Evolutionary conservation across 768 basidiomycete genomes (phyloP), one percentile per base, ranked within the genome.

Genomic region (Amanita pseudoporphyria): DNA sequence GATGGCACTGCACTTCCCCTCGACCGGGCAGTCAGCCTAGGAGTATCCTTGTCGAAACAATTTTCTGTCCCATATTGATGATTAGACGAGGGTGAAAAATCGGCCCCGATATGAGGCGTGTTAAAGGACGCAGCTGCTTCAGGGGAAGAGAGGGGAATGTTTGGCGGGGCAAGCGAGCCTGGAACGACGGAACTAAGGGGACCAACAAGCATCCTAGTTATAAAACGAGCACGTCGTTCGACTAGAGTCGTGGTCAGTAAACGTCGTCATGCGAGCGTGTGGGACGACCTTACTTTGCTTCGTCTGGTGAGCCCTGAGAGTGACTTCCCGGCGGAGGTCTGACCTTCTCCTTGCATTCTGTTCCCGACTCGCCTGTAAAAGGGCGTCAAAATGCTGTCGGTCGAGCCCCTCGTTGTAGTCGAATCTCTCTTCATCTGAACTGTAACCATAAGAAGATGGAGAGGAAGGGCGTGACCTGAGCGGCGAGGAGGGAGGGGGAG

Each of bases 271-370:
- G 41, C 36, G 49, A 37, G 24, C 4, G 14, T 26, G n/a, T 10
- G 36, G 45, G 37, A 28, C 22, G 18, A 13, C 26, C 54, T 26
- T 62, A 89, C 88, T 69, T 65, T 87, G 83, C 68, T 83, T 87
- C 60, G 73, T 77, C 67, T 72, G 78, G 65, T 87, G 85, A 45
- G 73, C 75, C 64, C 81, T 86, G 50, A 84, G 64, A 9, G 82
- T 81, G 44, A 86, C 78, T 65, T 88, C 82, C 65, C 80, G 86
- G 55, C 83, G 79, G 45, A 89, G 72, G 65, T 85, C 77, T 18
- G 68, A 68, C 22, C 64, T 64, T 62, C 67, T 74, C 24, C 69
- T 59, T 14, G 69, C 63, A 58, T 76, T 78, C 56, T 77, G 71
- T 54, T 82, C 79, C 60, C 72, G 75, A 36, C 81, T 76, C 28